phyloP scores from a whole-genome alignment of 495 filamentous ascomycete genomes.

The Annulohypoxylon moriforme region DNA sequence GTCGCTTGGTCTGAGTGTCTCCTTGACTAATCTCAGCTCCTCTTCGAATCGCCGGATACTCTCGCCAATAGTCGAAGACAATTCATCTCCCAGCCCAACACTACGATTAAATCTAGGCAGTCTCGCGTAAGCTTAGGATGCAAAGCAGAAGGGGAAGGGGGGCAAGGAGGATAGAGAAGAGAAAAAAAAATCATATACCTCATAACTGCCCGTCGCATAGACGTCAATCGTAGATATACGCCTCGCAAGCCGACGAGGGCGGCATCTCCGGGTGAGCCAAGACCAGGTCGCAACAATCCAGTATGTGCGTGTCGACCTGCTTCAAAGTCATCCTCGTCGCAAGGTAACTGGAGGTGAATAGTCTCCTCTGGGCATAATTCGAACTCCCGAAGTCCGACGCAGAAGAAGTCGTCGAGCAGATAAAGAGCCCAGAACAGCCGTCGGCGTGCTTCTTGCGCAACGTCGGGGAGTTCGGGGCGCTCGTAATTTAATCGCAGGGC shows the following conservation, averaged over 20 bases:
- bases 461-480: constrained; percentile 38
- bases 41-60: constrained; percentile 39
- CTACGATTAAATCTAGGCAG: constrained; percentile 38
- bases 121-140: constrained; percentile 8
- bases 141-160: not conserved
- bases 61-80: constrained; percentile 34
- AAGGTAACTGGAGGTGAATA: constrained; percentile 47
- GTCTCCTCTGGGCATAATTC: constrained; percentile 47
- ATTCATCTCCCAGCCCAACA: constrained; percentile 40
- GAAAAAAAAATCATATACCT: constrained; percentile 20
- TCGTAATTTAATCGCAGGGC: constrained; percentile 49
- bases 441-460: constrained; percentile 47
- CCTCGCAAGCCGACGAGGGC: constrained; percentile 36
- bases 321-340: constrained; percentile 45
- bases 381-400: constrained; percentile 46
- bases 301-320: constrained; percentile 33
- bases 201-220: constrained; percentile 43
- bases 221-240: constrained; percentile 40
- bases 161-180: too few species aligned
- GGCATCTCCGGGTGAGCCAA: constrained; percentile 8
- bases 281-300: constrained; percentile 31
- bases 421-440: constrained; percentile 49
- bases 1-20: constrained; percentile 21
- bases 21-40: constrained; percentile 25
- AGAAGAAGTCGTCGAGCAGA: constrained; percentile 45